Evolutionary conservation across 768 basidiomycete species (phyloP).

Genomic region (Pleurotus pulmonarius): DNA sequence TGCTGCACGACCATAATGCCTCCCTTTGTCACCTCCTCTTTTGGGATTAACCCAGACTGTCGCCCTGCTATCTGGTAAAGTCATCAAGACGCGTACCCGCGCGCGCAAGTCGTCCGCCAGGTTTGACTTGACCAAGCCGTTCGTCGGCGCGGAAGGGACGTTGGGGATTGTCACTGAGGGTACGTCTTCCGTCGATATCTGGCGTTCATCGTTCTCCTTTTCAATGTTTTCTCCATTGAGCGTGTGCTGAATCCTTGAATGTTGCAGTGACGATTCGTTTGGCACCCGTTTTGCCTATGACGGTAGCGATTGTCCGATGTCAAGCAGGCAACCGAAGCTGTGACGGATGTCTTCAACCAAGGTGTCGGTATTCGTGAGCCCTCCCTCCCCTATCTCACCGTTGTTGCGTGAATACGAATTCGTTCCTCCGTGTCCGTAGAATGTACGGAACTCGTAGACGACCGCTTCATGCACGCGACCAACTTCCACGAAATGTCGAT

Average conservation of each 20-base stretch:
- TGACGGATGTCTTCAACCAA: conserved; percentile 64
- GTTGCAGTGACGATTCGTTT: conserved; percentile 71
- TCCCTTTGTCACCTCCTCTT: too few relatives aligned
- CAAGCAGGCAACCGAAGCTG: conserved; percentile 68
- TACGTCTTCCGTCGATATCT: conserved; percentile 14
- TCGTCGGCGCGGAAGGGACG: conserved; percentile 79
- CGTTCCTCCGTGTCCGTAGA: conserved; percentile 34
- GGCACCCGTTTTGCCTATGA: conserved; percentile 77
- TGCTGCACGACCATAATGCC: too few relatives aligned
- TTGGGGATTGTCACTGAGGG: conserved; percentile 90
- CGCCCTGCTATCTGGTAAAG: conserved; percentile 82
- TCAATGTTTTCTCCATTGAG: too few relatives aligned
- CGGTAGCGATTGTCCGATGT: conserved; percentile 75
- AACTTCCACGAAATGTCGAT: conserved; percentile 52
- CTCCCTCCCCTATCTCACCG: background rate
- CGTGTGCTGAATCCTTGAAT: background rate
- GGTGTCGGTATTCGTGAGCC: conserved; percentile 75
- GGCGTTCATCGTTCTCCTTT: too few relatives aligned
- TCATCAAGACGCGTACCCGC: conserved; percentile 82
- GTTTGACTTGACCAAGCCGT: conserved; percentile 80
- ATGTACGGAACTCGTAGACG: conserved; percentile 83
- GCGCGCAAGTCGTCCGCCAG: conserved; percentile 85
- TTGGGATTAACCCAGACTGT: conserved; percentile 54
- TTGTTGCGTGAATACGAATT: background rate
- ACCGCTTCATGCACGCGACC: conserved; percentile 59